These are phyloP conservation scores for Exophiala spinifera DNA, from an alignment of 2,329 filamentous ascomycete genomes.

Conservation along the genomic window DNA sequence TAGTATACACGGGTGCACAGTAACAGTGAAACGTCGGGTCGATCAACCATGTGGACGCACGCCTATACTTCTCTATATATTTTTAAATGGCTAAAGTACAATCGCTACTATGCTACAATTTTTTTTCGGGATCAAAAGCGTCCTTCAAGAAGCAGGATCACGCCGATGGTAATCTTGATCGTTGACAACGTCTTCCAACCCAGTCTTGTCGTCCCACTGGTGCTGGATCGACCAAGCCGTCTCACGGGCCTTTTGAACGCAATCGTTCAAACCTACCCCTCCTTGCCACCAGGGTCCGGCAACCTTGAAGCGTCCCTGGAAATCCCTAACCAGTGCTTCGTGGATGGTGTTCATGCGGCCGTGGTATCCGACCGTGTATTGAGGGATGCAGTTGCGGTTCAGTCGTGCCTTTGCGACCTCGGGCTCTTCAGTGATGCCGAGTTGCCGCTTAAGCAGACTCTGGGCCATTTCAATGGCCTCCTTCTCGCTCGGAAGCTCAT, in stretches of 20 bases:
- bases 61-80: too few relatives aligned
- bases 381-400: conserved; percentile 76
- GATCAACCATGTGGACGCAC: too few relatives aligned
- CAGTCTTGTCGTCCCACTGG: conserved; percentile 23
- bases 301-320: conserved; percentile 63
- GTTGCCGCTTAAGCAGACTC: conserved; percentile 66
- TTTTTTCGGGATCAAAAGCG: too few relatives aligned
- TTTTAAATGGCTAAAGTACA: too few relatives aligned
- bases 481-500: conserved; percentile 60
- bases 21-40: too few relatives aligned
- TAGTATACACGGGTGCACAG: too few relatives aligned
- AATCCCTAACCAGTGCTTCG: conserved; percentile 53
- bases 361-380: conserved; percentile 79
- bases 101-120: too few relatives aligned
- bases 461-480: conserved; percentile 69
- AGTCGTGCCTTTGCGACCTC: conserved; percentile 60
- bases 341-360: conserved; percentile 58
- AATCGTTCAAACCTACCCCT: conserved; percentile 52
- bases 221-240: conserved; percentile 37
- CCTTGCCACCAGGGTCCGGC: conserved; percentile 52
- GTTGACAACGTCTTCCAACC: conserved; percentile 18
- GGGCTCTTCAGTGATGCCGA: conserved; percentile 65
- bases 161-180: too few relatives aligned
- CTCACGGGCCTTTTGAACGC: conserved; percentile 55
- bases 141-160: too few relatives aligned